Conservation (phyloP, 2,329 filamentous ascomycete species). For the Macrophomina pseudophaseolina region DNA sequence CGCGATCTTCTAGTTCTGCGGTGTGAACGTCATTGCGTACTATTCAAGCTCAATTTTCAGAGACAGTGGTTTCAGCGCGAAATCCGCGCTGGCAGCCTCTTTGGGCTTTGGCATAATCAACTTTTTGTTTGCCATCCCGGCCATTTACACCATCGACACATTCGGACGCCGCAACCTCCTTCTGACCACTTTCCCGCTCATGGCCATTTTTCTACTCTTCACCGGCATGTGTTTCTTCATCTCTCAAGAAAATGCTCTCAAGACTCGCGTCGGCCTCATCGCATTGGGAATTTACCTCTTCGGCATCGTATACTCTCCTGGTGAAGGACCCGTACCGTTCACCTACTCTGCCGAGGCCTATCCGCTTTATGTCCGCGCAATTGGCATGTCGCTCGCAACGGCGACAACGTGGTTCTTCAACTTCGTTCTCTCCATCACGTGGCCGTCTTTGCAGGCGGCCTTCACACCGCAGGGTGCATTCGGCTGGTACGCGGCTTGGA, state of each 20-base stretch:
- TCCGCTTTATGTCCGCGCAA: constrained; percentile 71
- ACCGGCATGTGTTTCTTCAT: constrained; percentile 50
- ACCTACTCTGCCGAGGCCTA: constrained; percentile 72
- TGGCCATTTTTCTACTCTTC: constrained; percentile 57
- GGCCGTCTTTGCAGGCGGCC: constrained; percentile 55
- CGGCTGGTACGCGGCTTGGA: constrained; percentile 62
- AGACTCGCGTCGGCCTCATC: constrained; percentile 38
- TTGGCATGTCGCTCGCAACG: constrained; percentile 73
- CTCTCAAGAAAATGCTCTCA: constrained; percentile 32
- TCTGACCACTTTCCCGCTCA: constrained; percentile 54
- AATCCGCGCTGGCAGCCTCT: constrained; percentile 44
- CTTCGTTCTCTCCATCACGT: constrained; percentile 58
- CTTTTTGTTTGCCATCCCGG: constrained; percentile 53
- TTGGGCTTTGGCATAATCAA: constrained; percentile 54
- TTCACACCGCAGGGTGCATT: constrained; percentile 60
- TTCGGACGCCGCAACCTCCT: constrained; percentile 48
- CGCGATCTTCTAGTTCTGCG: constrained; percentile 32
- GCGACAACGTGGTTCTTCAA: constrained; percentile 69
- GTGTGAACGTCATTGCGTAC: constrained; percentile 40
- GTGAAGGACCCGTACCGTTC: constrained; percentile 50
- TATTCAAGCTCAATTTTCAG: constrained; percentile 40
- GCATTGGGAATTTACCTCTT: constrained; percentile 56
- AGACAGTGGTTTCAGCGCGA: constrained; percentile 35
- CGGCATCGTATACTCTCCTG: constrained; percentile 57
- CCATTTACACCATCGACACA: constrained; percentile 52